Conservation (phyloP, 2,329 filamentous ascomycete genomes). For the Xylaria sp. region DNA sequence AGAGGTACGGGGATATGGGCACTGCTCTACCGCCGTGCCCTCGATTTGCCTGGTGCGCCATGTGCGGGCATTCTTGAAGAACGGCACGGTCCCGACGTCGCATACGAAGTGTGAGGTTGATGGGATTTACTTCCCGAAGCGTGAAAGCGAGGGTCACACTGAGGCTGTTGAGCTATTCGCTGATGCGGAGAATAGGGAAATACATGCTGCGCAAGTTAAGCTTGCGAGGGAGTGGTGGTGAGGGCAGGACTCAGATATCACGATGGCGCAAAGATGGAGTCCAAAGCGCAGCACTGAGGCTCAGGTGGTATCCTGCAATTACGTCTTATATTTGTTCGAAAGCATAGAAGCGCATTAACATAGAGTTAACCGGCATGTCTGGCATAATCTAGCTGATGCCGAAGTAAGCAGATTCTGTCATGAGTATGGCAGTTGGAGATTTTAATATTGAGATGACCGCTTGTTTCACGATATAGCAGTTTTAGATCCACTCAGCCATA, state of each 20-base stretch:
- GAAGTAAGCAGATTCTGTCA: too few species aligned
- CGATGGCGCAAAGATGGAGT: too few species aligned
- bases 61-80: conserved; percentile 52
- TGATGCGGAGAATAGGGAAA: neutral
- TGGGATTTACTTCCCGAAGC: conserved; percentile 53
- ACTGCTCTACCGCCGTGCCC: conserved; percentile 54
- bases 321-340: too few species aligned
- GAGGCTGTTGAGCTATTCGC: neutral
- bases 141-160: conserved; percentile 30
- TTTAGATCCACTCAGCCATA: neutral
- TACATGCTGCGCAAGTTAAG: conserved; percentile 15
- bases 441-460: too few species aligned
- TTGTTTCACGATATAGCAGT: too few species aligned
- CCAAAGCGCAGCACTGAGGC: too few species aligned
- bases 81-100: conserved; percentile 53
- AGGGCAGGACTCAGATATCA: neutral
- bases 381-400: too few species aligned
- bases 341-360: too few species aligned
- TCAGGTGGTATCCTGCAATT: too few species aligned
- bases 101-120: conserved; percentile 54
- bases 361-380: too few species aligned
- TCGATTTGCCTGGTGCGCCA: conserved; percentile 53
- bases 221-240: conserved; percentile 19
- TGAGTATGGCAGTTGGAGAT: too few species aligned
- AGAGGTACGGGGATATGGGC: conserved; percentile 57